Base-by-base conservation (phyloP, 78 protist genomes). In the Speleostelium caveatum region DNA sequence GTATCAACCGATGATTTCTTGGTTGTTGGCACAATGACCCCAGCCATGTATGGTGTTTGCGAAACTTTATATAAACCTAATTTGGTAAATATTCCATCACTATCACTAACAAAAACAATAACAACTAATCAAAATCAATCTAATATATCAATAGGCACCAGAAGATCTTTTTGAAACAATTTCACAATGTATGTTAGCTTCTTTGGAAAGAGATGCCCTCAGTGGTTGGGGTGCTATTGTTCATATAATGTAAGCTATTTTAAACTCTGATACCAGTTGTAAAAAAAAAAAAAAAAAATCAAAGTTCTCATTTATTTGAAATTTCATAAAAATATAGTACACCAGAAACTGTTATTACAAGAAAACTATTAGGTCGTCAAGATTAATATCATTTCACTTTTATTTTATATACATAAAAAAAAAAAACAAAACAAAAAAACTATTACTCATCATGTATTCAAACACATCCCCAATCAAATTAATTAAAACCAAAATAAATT, bases 191-290 rank as follows among this genome's bases (percentile, higher is more conserved):
- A 74, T 98, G 73, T 24, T 97, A 53, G 30, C 95, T 16, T 90
- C 96, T 30, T n/a, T 86, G 16, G 99, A 98, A 87, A 93, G 99
- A 33, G 99, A 98, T 56, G 97, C 99, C 24, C 33, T 96, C 55
- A 58, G 95, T 36, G 99, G 99, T 35, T 97, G 98, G 98, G 99
- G 99, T n/a, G 98, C 95, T 22, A 66, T 86, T 22, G 99, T 98
- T 5, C 79, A 96, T 62, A 39, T 97, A 36, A 83, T 97, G 95
- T 93, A 74, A 62, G 92, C 76, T 7, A 14, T 35, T 39, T 30
- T 3, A 28, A 6, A 14, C 53, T 45, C n/a, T 45, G 10, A 45
- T 45, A 45, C 6, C 10, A 45, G 53, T 45, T 45, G n/a, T n/a
- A n/a, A n/a, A n/a, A n/a, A n/a, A n/a, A n/a, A n/a, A n/a, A n/a